Evolutionary conservation across 345 rosid species (phyloP).

Genomic region (Draba incana): DNA sequence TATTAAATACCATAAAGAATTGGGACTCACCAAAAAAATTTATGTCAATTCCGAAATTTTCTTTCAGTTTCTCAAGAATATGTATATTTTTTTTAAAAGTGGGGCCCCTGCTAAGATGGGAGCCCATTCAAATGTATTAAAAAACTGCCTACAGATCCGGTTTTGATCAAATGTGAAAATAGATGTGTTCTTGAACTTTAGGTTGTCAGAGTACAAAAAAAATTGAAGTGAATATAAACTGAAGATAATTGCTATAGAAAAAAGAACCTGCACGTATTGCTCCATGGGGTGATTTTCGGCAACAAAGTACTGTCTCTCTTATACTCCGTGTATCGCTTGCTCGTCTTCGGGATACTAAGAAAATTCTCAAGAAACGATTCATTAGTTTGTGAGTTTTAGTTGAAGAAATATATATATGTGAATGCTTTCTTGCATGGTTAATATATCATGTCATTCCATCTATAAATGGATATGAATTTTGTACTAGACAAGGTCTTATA

Average conservation of each 20-base stretch:
- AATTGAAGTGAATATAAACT: not conserved
- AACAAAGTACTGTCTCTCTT: slow-evolving; percentile 26
- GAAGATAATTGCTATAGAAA: not conserved
- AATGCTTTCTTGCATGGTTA: no score
- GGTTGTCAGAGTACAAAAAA: slow-evolving; percentile 4
- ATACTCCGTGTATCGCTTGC: slow-evolving; percentile 49
- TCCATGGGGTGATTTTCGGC: slow-evolving; percentile 16
- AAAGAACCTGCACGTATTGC: slow-evolving; percentile 35
- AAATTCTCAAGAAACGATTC: not conserved
- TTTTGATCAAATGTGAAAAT: not conserved
- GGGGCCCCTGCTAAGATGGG: no score
- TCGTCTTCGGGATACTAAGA: slow-evolving; percentile 49
- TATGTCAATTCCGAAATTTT: no score
- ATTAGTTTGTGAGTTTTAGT: slow-evolving; percentile 3
- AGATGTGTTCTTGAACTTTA: not conserved
- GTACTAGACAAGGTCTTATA: no score
- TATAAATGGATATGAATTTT: no score
- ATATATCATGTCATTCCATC: no score
- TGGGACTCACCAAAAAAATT: no score
- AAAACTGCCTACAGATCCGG: no score
- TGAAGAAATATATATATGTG: not conserved
- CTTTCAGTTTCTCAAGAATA: no score
- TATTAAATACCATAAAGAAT: no score
- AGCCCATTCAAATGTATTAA: no score
- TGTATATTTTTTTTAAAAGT: no score